A percentile compares a stretch with the other conserved stretches of the same genome.
phyloP scores from a whole-genome alignment of 306 rosid species.

The Ormosia semicastrata region DNA sequence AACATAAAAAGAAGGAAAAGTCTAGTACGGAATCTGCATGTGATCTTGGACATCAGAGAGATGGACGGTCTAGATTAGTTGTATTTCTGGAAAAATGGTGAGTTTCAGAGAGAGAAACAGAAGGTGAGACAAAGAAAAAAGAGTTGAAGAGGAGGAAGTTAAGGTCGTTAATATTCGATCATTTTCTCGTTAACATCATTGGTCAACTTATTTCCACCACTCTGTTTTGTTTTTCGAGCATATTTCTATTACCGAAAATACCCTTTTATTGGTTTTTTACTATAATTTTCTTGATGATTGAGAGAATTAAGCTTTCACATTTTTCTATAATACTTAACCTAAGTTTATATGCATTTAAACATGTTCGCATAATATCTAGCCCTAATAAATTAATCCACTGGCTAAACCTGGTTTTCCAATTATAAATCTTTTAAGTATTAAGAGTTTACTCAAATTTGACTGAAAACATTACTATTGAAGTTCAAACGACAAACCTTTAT shows the following conservation, averaged over 20 bases:
- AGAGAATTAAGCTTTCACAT: too few relatives aligned
- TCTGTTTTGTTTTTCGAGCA: neutral
- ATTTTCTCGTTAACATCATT: neutral
- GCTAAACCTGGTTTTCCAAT: too few relatives aligned
- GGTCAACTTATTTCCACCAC: neutral
- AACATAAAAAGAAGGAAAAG: conserved; percentile 37
- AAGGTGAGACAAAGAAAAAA: neutral
- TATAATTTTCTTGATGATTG: too few relatives aligned
- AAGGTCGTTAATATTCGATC: neutral
- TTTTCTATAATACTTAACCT: too few relatives aligned
- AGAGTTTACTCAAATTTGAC: too few relatives aligned
- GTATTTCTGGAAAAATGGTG: neutral
- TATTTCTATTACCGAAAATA: neutral
- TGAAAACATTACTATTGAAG: too few relatives aligned
- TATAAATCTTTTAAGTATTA: too few relatives aligned
- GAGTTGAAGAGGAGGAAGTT: conserved; percentile 20
- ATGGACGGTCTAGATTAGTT: conserved; percentile 3
- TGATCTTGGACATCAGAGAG: neutral
- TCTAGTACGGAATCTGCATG: neutral
- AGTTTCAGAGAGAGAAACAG: neutral
- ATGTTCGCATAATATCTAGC: too few relatives aligned
- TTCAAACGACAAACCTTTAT: too few relatives aligned
- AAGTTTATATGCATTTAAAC: too few relatives aligned
- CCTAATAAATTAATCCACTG: too few relatives aligned
- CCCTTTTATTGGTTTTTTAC: neutral